A percentile compares a stretch with the other conserved stretches of the same genome.
phyloP scores from a whole-genome alignment of 1,139 yeast species.

The Suhomyces chickasaworum region DNA sequence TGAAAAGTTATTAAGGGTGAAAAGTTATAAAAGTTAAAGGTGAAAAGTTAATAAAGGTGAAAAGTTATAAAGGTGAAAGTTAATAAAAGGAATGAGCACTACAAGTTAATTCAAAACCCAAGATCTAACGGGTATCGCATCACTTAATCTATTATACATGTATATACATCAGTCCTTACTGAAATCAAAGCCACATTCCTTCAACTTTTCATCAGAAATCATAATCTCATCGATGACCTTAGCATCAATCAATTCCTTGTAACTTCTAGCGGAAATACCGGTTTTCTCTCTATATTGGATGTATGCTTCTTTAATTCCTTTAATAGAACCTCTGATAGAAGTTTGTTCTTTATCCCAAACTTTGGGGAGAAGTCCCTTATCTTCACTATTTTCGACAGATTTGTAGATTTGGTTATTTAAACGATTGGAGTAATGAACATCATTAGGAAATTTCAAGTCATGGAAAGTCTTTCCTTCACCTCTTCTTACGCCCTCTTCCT shows the following conservation, averaged over 20 bases:
- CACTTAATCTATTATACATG: conserved; percentile 2
- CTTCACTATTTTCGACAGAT: conserved; percentile 21
- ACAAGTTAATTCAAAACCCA: neutral
- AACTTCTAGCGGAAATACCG: conserved; percentile 31
- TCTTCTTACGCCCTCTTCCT: conserved; percentile 29
- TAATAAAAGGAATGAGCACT: neutral
- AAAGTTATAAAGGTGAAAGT: neutral
- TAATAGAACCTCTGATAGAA: conserved; percentile 34
- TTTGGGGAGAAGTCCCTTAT: conserved; percentile 37
- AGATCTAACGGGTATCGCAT: neutral
- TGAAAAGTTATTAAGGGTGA: too few species aligned
- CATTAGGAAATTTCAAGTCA: conserved; percentile 48
- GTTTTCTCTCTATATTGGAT: conserved; percentile 32
- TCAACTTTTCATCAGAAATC: conserved; percentile 22
- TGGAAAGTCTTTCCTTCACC: conserved; percentile 50
- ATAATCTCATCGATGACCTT: conserved; percentile 23
- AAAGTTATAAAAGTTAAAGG: too few species aligned
- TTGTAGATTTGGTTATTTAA: conserved; percentile 40
- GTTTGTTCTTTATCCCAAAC: conserved; percentile 41
- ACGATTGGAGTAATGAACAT: conserved; percentile 45
- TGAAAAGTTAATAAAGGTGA: too few species aligned
- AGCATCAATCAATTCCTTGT: conserved; percentile 34
- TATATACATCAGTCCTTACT: conserved; percentile 3
- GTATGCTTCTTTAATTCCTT: conserved; percentile 40
- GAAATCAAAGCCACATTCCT: conserved; percentile 21